Evolutionary conservation across 1,139 yeast species (phyloP).

Genomic region (Yamadazyma mexicana): DNA sequence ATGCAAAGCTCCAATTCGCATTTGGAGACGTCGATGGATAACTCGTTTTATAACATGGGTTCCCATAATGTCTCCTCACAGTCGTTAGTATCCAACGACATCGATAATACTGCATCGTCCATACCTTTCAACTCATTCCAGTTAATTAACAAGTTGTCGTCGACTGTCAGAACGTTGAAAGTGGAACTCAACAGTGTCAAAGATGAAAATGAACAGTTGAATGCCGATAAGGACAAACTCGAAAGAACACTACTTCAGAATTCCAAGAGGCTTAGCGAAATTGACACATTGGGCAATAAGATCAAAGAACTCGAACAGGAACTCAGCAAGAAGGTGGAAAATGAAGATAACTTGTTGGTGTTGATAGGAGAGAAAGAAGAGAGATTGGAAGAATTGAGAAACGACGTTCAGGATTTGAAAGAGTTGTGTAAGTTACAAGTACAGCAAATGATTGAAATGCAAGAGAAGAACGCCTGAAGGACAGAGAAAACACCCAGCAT

Average conservation of each 20-base stretch:
- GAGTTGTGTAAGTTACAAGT: slow-evolving; percentile 80
- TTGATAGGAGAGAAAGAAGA: slow-evolving; percentile 89
- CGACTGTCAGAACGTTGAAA: slow-evolving; percentile 77
- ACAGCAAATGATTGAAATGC: slow-evolving; percentile 77
- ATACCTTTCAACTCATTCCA: slow-evolving; percentile 36
- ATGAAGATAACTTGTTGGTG: slow-evolving; percentile 65
- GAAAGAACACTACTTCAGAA: slow-evolving; percentile 59
- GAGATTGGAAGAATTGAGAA: slow-evolving; percentile 76
- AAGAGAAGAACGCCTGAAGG: slow-evolving; percentile 27
- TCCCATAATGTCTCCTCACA: slow-evolving; percentile 20
- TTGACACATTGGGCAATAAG: slow-evolving; percentile 48
- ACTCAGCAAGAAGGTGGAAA: slow-evolving; percentile 35
- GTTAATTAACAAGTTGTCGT: slow-evolving; percentile 67
- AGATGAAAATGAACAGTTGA: slow-evolving; percentile 59
- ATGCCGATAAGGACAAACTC: slow-evolving; percentile 61
- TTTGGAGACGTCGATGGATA: slow-evolving; percentile 3
- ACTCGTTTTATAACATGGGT: slow-evolving; percentile 5
- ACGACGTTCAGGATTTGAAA: slow-evolving; percentile 87
- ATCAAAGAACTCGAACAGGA: slow-evolving; percentile 36
- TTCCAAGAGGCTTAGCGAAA: slow-evolving; percentile 14
- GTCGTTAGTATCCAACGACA: slow-evolving; percentile 12
- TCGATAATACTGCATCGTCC: slow-evolving; percentile 1
- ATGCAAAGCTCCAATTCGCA: not conserved
- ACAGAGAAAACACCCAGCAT: too few species aligned
- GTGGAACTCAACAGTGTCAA: slow-evolving; percentile 66